These are phyloP conservation scores for Kodamaea neixiangensis DNA, from an alignment of 805 yeast genomes.

Conservation along the genomic window DNA sequence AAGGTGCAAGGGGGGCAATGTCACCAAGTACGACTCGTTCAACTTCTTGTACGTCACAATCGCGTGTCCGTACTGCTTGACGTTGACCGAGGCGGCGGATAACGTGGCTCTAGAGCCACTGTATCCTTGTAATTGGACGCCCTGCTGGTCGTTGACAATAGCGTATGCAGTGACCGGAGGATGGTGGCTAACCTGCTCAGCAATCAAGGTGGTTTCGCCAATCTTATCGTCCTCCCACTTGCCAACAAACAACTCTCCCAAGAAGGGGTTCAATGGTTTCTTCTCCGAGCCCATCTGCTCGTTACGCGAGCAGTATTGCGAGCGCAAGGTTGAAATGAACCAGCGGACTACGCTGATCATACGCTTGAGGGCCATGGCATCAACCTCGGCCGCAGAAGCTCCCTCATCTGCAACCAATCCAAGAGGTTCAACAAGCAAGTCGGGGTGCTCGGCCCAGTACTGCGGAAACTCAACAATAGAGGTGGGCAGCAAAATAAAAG, in stretches of 20 bases:
- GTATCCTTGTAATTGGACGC: constrained; percentile 79
- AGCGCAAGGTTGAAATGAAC: constrained; percentile 88
- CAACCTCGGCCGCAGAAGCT: constrained; percentile 30
- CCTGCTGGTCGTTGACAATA: constrained; percentile 69
- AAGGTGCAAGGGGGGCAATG: constrained; percentile 93
- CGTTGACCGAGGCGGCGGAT: constrained; percentile 72
- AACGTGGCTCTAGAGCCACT: constrained; percentile 86
- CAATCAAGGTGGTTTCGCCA: constrained; percentile 76
- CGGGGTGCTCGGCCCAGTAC: constrained; percentile 95
- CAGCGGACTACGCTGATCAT: constrained; percentile 82
- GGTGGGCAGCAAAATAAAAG: constrained; percentile 88
- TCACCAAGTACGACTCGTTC: constrained; percentile 69
- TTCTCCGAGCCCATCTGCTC: constrained; percentile 94
- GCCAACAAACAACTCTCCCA: constrained; percentile 93
- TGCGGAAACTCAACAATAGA: constrained; percentile 90
- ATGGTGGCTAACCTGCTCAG: constrained; percentile 96
- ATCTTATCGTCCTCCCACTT: constrained; percentile 68
- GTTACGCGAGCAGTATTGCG: constrained; percentile 91
- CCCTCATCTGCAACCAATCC: constrained; percentile 47
- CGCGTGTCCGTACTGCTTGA: constrained; percentile 93
- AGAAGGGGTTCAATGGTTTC: constrained; percentile 94
- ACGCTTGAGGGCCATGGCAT: constrained; percentile 58
- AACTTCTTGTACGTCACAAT: constrained; percentile 62
- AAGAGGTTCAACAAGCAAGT: constrained; percentile 73
- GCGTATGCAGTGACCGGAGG: constrained; percentile 97